Base-by-base conservation (phyloP, 2,329 filamentous ascomycete genomes). In the Elsinoe necatrix region DNA sequence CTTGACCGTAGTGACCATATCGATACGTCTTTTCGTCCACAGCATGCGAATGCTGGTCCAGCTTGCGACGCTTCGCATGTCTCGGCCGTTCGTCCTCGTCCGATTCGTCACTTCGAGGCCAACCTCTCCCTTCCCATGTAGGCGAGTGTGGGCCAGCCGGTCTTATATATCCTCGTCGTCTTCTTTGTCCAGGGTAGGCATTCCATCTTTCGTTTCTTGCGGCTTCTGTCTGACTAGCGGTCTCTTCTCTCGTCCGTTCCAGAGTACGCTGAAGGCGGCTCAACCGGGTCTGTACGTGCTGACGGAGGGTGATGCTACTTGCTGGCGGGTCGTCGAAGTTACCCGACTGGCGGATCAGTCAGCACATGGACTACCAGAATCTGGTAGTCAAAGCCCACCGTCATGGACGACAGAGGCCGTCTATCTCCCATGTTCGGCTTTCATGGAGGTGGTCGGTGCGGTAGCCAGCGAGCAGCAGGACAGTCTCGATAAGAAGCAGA, bases 1-100 rank as follows among this genome's bases (percentile, higher is more conserved):
- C 86, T 71, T 95, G 91, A 16, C 91, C 92, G 68, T 86, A 89
- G 64, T 84, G 84, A 20, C 91, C 92, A 68, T 96, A 97, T 60
- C 81, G 84, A 67, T 91, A 88, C 48, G 67, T 65, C 55, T 67
- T 64, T 61, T 56, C 64, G 39, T 43, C 50, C 50, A 21, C 50
- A 51, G 55, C 27, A 27, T 52, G 48, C 12, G 58, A 56, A 6
- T 55, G 61, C 12, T 67, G 66, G 21, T 73, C 69, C 18, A 75
- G 60, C 61, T 73, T 74, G 61, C 74, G 66, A 8, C 68, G 65
- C 61, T 73, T 71, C 8, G 61, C 48, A 7, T 50, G 51, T n/a
- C 56, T 47, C 23, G 57, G 57, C 12, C 54, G 43, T 37, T 51
- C 57, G 20, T 59, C 47, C 11, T 65, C 65, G 8, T 58, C 51